phyloP scores from a whole-genome alignment of 1,284 basidiomycete species.

The Leccinum griseonigrum region DNA sequence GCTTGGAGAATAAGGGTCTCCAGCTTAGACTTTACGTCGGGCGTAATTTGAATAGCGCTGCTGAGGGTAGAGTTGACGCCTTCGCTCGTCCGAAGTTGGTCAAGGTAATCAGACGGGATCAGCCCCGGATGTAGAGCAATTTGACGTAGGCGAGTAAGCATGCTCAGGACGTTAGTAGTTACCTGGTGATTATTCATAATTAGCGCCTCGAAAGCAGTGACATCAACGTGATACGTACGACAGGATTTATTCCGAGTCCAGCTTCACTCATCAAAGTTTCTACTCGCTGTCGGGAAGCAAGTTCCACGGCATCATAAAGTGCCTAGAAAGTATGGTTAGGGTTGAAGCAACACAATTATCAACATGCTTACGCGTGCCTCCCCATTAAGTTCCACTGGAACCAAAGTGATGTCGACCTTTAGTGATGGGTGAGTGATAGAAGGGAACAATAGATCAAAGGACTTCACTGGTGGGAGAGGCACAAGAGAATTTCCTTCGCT shows the following conservation, averaged over 20 bases:
- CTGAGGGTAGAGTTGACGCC: constrained; percentile 32
- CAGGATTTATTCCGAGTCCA: constrained; percentile 35
- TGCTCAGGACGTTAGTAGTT: constrained; percentile 70
- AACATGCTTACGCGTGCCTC: constrained; percentile 58
- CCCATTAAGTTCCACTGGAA: constrained; percentile 66
- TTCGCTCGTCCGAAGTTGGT: constrained; percentile 52
- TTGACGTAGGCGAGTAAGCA: constrained; percentile 87
- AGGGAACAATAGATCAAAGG: not conserved
- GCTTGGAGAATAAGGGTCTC: constrained; percentile 62
- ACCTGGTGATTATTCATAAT: constrained; percentile 40
- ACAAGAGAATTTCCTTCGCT: constrained; percentile 69
- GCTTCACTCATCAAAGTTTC: constrained; percentile 50
- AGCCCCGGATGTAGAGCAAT: constrained; percentile 79
- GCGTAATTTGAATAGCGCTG: constrained; percentile 40
- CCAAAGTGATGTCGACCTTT: constrained; percentile 69
- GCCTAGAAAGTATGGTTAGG: constrained; percentile 37
- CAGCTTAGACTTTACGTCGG: constrained; percentile 53
- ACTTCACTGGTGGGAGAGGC: constrained; percentile 67
- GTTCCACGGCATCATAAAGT: constrained; percentile 75
- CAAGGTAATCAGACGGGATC: constrained; percentile 72
- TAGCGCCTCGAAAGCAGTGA: constrained; percentile 4
- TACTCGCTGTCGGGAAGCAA: constrained; percentile 60
- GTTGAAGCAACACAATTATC: not conserved
- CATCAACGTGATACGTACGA: constrained; percentile 29
- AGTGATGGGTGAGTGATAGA: constrained; percentile 1